phyloP scores from a whole-genome alignment of 2,329 filamentous ascomycete genomes.

The Colletotrichum tabaci region DNA sequence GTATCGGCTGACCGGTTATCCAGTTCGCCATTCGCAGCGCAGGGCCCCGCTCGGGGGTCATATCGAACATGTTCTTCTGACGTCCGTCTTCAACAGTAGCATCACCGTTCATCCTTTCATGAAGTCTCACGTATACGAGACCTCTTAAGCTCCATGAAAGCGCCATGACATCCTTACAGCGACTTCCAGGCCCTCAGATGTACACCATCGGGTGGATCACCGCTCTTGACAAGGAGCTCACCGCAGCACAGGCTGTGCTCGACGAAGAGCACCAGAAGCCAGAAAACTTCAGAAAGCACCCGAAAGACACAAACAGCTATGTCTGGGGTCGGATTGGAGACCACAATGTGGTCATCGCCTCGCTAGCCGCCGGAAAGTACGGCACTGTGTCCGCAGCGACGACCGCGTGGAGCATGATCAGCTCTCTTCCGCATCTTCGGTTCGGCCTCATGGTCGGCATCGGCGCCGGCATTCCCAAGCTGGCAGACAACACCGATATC shows the following conservation, averaged over 20 bases:
- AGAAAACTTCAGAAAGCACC: not conserved
- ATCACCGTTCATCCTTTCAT: not conserved
- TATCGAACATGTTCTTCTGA: not conserved
- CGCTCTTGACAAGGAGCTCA: constrained; percentile 15
- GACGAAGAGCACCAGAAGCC: constrained; percentile 17
- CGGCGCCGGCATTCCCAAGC: constrained; percentile 44
- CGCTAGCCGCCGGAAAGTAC: constrained; percentile 42
- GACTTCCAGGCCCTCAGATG: constrained; percentile 12
- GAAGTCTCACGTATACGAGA: not conserved
- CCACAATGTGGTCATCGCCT: constrained; percentile 45
- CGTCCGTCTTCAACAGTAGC: not conserved
- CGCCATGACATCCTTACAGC: not conserved
- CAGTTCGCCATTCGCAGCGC: not conserved
- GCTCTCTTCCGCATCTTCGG: constrained; percentile 28
- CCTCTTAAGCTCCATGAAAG: not conserved
- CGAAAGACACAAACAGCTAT: constrained; percentile 33
- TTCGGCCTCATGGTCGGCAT: constrained; percentile 47
- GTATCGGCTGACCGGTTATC: not conserved
- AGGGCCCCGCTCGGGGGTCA: too few relatives aligned
- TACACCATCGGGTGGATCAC: constrained; percentile 11
- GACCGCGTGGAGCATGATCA: constrained; percentile 49
- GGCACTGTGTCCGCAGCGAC: constrained; percentile 28
- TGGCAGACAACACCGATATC: constrained; percentile 36
- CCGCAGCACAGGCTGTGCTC: constrained; percentile 8
- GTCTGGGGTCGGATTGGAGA: constrained; percentile 35